Conservation (phyloP, 345 rosid species). For the Lepidium africanum region DNA sequence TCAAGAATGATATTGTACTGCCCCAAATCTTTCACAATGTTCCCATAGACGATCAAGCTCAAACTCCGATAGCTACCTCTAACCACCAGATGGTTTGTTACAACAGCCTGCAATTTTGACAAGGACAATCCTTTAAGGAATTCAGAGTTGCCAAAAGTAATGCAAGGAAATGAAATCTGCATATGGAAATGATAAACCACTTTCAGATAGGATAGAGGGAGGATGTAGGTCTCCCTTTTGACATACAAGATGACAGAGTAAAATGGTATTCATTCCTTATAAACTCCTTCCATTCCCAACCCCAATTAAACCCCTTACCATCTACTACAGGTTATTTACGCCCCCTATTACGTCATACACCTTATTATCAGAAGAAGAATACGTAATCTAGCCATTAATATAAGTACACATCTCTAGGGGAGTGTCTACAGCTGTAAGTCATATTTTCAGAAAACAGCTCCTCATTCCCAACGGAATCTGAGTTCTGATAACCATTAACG, state of each 20-base stretch:
- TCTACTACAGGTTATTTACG: constrained; percentile 4
- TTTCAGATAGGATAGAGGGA: not conserved
- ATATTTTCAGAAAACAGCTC: not conserved
- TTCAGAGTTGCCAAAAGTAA: not conserved
- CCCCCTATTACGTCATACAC: not conserved
- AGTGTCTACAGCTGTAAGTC: not conserved
- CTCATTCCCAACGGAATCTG: not conserved
- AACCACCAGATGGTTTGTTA: constrained; percentile 90
- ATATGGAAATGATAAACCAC: not conserved
- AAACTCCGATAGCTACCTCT: constrained; percentile 96
- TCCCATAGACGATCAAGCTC: constrained; percentile 87
- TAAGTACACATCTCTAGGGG: not conserved
- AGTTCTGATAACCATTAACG: not conserved
- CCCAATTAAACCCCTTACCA: constrained; percentile 1
- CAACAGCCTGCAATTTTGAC: constrained; percentile 73
- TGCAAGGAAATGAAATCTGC: not conserved
- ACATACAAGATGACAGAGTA: not conserved
- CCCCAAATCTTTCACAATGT: constrained; percentile 95
- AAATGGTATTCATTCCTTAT: not conserved
- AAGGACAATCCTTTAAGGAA: constrained; percentile 1
- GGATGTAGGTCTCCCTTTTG: constrained; percentile 4
- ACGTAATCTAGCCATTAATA: not conserved
- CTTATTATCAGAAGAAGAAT: not conserved
- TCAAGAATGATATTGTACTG: constrained; percentile 92
- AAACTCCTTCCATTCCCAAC: not conserved